Conservation (phyloP, 2,329 filamentous ascomycete genomes). For the Fusarium brachygibbosum region DNA sequence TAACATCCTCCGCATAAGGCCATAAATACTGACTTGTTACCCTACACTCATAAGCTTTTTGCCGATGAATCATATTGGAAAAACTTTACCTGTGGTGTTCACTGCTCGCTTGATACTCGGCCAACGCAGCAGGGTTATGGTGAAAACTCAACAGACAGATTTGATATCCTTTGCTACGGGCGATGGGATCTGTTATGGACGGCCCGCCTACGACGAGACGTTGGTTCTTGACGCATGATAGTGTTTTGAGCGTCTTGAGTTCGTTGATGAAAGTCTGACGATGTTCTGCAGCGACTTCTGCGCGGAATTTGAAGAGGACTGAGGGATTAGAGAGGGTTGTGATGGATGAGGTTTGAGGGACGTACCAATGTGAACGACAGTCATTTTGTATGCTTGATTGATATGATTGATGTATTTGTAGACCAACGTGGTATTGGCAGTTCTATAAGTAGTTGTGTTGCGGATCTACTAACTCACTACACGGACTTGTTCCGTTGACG, state of each 20-base stretch:
- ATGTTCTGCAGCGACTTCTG: conserved; percentile 58
- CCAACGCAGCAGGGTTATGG: conserved; percentile 59
- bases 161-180: conserved; percentile 66
- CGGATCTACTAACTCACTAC: not conserved
- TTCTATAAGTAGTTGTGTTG: not conserved
- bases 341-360: accelerated
- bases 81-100: conserved; percentile 63
- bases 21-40: conserved; percentile 65
- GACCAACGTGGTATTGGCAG: too few relatives aligned
- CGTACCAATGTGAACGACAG: conserved; percentile 55
- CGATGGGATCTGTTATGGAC: conserved; percentile 65
- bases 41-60: conserved; percentile 48
- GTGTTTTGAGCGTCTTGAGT: conserved; percentile 62
- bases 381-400: conserved; percentile 44
- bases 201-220: conserved; percentile 66
- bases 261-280: conserved; percentile 61
- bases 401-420: not conserved
- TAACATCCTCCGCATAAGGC: conserved; percentile 66
- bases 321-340: not conserved
- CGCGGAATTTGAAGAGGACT: conserved; percentile 66
- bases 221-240: conserved; percentile 63
- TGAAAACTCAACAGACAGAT: conserved; percentile 67
- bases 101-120: conserved; percentile 64
- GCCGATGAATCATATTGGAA: not conserved
- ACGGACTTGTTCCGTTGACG: not conserved